Percentiles rank a stretch among this genome's conserved stretches.
Evolutionary conservation across 768 basidiomycete species (phyloP).

Genomic region (Punctularia strigosozonata): DNA sequence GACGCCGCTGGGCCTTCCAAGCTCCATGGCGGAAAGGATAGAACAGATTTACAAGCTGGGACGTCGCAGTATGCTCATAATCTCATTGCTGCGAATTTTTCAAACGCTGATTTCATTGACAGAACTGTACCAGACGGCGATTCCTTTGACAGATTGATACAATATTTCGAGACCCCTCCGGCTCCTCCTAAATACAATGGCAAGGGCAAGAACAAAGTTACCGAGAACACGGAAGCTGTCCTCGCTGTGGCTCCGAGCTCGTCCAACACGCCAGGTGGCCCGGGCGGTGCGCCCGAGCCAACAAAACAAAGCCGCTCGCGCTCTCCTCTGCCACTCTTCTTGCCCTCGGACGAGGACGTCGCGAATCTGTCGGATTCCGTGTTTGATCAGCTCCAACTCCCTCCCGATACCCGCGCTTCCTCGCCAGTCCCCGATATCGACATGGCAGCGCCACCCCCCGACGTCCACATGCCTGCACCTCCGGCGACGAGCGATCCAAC

Average conservation of each 20-base stretch:
- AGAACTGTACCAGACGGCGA: no score
- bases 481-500: neutral
- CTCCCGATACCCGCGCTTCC: neutral
- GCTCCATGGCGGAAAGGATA: no score
- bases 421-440: neutral
- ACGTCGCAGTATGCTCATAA: no score
- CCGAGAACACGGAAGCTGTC: no score
- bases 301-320: conserved; percentile 1
- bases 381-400: conserved; percentile 2
- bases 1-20: conserved; percentile 6
- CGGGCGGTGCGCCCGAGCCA: no score
- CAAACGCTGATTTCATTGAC: no score
- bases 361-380: conserved; percentile 3
- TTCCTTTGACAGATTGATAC: neutral
- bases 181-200: conserved; percentile 4
- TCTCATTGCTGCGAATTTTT: no score
- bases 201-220: conserved; percentile 5
- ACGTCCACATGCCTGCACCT: neutral
- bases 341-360: conserved; percentile 24
- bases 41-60: no score
- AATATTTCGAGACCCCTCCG: neutral
- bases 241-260: no score
- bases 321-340: conserved; percentile 19
- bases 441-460: neutral
- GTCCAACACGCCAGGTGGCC: no score